These are phyloP conservation scores for Metschnikowia koreensis DNA, from an alignment of 805 yeast species.

Conservation along the genomic window DNA sequence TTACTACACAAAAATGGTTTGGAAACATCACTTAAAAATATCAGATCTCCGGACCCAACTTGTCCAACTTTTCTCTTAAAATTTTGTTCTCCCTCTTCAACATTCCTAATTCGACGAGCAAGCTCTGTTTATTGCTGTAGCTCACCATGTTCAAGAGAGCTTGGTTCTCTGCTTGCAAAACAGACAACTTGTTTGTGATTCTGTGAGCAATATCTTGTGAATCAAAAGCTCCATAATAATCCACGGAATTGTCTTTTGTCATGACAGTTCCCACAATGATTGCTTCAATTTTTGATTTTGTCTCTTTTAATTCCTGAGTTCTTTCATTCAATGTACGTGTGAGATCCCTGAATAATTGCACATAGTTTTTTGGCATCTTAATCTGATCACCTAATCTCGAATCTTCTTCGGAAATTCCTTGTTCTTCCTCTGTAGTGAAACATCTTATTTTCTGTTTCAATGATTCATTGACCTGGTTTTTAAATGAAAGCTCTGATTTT, in stretches of 20 bases:
- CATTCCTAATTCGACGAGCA: conserved; percentile 64
- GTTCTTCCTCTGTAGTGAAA: conserved; percentile 10
- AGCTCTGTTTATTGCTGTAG: conserved; percentile 72
- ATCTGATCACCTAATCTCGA: conserved; percentile 17
- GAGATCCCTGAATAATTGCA: conserved; percentile 48
- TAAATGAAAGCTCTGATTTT: conserved; percentile 52
- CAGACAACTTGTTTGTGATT: conserved; percentile 58
- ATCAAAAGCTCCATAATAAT: conserved; percentile 63
- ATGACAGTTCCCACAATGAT: conserved; percentile 36
- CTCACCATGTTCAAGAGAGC: conserved; percentile 68
- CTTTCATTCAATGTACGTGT: conserved; percentile 47
- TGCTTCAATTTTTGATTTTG: conserved; percentile 63
- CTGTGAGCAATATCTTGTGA: conserved; percentile 74
- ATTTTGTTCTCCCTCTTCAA: conserved; percentile 41
- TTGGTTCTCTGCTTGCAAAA: conserved; percentile 66
- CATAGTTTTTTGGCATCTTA: conserved; percentile 43
- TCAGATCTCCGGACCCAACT: conserved; percentile 5
- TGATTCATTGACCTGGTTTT: conserved; percentile 44
- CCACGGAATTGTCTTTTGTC: conserved; percentile 26
- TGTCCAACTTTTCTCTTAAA: conserved; percentile 15
- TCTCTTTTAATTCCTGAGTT: conserved; percentile 51
- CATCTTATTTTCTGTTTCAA: conserved; percentile 34
- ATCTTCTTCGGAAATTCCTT: conserved; percentile 5
- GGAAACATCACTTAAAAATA: not conserved
- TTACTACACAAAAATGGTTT: not conserved